Base-by-base conservation (phyloP, 2,329 filamentous ascomycete species). In the Talaromyces marneffei region DNA sequence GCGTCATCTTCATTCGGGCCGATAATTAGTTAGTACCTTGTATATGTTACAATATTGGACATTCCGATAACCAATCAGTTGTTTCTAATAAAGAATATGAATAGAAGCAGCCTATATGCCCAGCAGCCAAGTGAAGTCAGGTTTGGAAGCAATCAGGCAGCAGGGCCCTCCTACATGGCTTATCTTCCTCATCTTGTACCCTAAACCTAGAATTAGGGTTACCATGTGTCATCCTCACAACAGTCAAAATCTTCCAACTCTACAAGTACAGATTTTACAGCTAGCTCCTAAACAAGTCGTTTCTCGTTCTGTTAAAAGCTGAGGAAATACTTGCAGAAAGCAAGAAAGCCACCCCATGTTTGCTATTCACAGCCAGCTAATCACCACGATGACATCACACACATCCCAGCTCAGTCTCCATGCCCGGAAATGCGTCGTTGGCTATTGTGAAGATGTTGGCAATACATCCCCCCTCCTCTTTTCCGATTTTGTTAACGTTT, bases 361-460 rank as follows among this genome's bases (percentile, higher is more conserved):
- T 44, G 20, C 9, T 44, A 2, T 44, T 14, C 18, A 20, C 39
- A 44, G 18, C 23, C 44, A 48, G 25, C 25, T 25, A 52, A 27
- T 52, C 27, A 52, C 46, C 55, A 64, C 14, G 4, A 66, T 65
- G 64, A 44, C 29, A 20, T 53, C 48, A 18, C 35, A 61, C n/a
- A 25, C 53, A 56, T 31, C 25, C 23, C 44, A 48, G 23, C 23
- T 23, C 10, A n/a, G 12, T n/a, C 20, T 23, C 10, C 20, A 23
- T 23, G 18, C 12, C n/a, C n/a, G n/a, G n/a, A n/a, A n/a, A n/a
- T n/a, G n/a, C n/a, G n/a, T n/a, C n/a, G 71, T 79, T 82, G 77
- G 77, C 75, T 12, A 80, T 84, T 66, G 80, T 81, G 0, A 83
- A 83, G 63, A 78, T 82, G 29, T 68, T 83, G 66, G 79, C 77